Percentiles rank a stretch among this genome's conserved stretches.
These are phyloP conservation scores for Euphorbia peplus DNA, from an alignment of 345 rosid genomes.

Conservation along the genomic window DNA sequence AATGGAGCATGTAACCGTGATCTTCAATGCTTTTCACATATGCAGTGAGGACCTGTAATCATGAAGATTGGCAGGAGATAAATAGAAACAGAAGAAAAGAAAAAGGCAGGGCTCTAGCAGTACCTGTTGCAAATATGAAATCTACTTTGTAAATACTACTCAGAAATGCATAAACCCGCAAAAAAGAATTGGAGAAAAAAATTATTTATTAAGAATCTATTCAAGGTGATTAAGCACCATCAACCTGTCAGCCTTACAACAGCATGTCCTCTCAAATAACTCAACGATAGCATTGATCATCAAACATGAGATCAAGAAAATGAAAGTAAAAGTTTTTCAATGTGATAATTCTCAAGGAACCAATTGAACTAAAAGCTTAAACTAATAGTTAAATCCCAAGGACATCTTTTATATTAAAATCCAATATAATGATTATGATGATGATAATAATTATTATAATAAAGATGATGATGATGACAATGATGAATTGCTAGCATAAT, in stretches of 20 bases:
- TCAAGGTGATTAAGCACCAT: background rate
- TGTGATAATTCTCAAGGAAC: too few relatives aligned
- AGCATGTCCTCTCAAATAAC: background rate
- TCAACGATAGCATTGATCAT: background rate
- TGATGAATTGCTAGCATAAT: background rate
- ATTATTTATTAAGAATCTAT: background rate
- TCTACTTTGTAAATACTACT: background rate
- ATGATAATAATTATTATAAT: too few relatives aligned
- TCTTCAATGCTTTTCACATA: slow-evolving; percentile 88
- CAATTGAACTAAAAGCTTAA: too few relatives aligned
- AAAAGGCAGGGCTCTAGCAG: background rate
- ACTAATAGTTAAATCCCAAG: too few relatives aligned
- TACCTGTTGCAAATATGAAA: background rate
- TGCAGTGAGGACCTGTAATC: slow-evolving; percentile 62
- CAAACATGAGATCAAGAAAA: background rate
- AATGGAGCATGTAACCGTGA: slow-evolving; percentile 92
- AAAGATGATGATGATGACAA: too few relatives aligned
- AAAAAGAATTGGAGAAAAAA: background rate
- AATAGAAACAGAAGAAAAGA: background rate
- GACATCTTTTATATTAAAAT: too few relatives aligned
- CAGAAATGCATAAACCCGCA: background rate
- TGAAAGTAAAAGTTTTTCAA: background rate
- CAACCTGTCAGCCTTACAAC: background rate
- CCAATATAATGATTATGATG: too few relatives aligned
- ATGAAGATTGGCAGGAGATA: background rate